Evolutionary conservation across 371 early-diverging fungal species (phyloP).

Genomic region (Apophysomyces elegans): DNA sequence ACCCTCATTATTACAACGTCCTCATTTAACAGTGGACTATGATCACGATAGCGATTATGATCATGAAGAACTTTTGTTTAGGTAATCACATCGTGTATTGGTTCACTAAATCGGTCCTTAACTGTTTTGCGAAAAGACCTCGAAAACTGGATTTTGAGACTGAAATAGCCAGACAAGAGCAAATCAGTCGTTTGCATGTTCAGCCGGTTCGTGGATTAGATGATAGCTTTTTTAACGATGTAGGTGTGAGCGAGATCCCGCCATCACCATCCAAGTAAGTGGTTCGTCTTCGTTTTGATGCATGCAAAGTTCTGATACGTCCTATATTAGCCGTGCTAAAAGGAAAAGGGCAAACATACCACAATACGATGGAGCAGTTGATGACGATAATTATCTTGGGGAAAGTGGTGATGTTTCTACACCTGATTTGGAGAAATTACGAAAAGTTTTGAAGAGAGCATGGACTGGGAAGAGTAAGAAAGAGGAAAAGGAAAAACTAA

Average conservation of each 20-base stretch:
- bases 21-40: neutral
- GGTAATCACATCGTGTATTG: neutral
- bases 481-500: neutral
- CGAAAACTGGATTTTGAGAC: slow-evolving; percentile 32
- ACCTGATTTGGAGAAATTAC: neutral
- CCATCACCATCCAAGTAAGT: slow-evolving; percentile 18
- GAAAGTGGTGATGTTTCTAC: neutral
- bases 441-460: neutral
- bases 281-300: no score
- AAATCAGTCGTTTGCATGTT: neutral
- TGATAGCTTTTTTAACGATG: slow-evolving; percentile 1
- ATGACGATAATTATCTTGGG: slow-evolving; percentile 22
- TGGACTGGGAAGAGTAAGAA: neutral
- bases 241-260: slow-evolving; percentile 32
- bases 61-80: slow-evolving; percentile 7
- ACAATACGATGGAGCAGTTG: slow-evolving; percentile 60
- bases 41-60: slow-evolving; percentile 15
- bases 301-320: neutral
- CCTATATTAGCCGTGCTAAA: neutral
- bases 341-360: slow-evolving; percentile 32
- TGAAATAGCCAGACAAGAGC: slow-evolving; percentile 18
- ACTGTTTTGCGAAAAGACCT: slow-evolving; percentile 19
- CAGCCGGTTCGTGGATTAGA: neutral
- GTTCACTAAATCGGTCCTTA: no score
- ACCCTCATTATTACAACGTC: neutral